phyloP scores from a whole-genome alignment of 345 rosid genomes.

The Noccaea bulbosa region DNA sequence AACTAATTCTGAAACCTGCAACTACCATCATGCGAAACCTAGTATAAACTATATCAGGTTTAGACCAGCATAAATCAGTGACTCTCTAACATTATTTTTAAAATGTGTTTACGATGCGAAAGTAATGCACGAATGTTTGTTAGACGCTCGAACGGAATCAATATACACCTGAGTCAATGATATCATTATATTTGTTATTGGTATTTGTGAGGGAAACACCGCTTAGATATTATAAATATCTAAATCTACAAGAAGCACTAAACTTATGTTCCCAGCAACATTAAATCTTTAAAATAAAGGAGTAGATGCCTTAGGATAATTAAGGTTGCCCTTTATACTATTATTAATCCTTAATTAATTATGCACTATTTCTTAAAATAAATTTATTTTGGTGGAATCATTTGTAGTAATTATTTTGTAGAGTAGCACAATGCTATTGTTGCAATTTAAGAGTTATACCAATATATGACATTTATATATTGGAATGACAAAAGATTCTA shows the following conservation, averaged over 20 bases:
- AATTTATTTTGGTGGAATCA: slow-evolving; percentile 21
- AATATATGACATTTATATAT: neutral
- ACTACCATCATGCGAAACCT: neutral
- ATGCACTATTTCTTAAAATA: slow-evolving; percentile 14
- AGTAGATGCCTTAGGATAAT: slow-evolving; percentile 42
- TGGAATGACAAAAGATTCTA: neutral
- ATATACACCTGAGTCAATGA: slow-evolving; percentile 16
- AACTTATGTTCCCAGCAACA: slow-evolving; percentile 32
- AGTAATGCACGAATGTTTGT: neutral
- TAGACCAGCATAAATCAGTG: slow-evolving; percentile 8
- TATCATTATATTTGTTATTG: slow-evolving; percentile 9
- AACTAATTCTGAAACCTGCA: neutral
- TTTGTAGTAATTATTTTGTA: neutral
- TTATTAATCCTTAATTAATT: slow-evolving; percentile 7
- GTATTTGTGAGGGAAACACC: neutral
- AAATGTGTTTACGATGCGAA: neutral
- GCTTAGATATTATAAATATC: slow-evolving; percentile 35
- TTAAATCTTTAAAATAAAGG: slow-evolving; percentile 38
- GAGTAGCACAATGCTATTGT: neutral
- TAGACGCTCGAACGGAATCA: slow-evolving; percentile 2
- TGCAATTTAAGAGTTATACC: neutral
- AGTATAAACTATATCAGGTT: neutral
- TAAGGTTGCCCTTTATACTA: slow-evolving; percentile 43
- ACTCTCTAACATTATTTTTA: neutral
- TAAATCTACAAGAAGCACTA: slow-evolving; percentile 36